These are phyloP conservation scores for Chenopodium album DNA, from an alignment of 148 eudicot species.

Conservation along the genomic window DNA sequence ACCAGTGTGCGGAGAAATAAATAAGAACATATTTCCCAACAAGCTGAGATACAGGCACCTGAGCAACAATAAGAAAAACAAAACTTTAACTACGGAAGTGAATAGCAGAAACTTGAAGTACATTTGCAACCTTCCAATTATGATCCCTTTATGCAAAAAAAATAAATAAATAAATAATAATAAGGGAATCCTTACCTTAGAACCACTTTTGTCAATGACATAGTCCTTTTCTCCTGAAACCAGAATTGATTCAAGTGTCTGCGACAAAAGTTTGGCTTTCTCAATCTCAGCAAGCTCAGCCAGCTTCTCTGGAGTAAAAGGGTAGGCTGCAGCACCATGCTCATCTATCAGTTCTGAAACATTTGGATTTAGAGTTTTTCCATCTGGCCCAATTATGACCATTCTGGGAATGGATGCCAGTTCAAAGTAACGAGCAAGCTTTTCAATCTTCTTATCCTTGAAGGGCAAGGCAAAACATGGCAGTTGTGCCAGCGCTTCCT, in stretches of 20 bases:
- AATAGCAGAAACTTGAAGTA: not conserved
- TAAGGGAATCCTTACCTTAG: slow-evolving; percentile 27
- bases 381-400: slow-evolving; percentile 44
- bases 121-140: not conserved
- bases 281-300: slow-evolving; percentile 49
- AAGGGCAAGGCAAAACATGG: slow-evolving; percentile 46
- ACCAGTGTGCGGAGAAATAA: slow-evolving; percentile 67
- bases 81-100: not conserved
- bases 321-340: slow-evolving; percentile 44
- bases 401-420: slow-evolving; percentile 35
- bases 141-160: not conserved
- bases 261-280: slow-evolving; percentile 40
- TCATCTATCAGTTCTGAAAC: slow-evolving; percentile 40
- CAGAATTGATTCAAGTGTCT: slow-evolving; percentile 42
- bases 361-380: slow-evolving; percentile 41
- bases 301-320: slow-evolving; percentile 42
- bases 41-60: slow-evolving; percentile 57
- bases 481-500: slow-evolving; percentile 19
- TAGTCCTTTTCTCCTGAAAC: slow-evolving; percentile 39
- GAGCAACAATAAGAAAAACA: not conserved
- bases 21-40: slow-evolving; percentile 54
- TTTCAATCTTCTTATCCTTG: slow-evolving; percentile 38
- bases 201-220: slow-evolving; percentile 40
- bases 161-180: too few species aligned
- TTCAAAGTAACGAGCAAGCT: slow-evolving; percentile 45